Base-by-base conservation (phyloP, 2,329 filamentous ascomycete species). In the Teratosphaeria epicoccoides region DNA sequence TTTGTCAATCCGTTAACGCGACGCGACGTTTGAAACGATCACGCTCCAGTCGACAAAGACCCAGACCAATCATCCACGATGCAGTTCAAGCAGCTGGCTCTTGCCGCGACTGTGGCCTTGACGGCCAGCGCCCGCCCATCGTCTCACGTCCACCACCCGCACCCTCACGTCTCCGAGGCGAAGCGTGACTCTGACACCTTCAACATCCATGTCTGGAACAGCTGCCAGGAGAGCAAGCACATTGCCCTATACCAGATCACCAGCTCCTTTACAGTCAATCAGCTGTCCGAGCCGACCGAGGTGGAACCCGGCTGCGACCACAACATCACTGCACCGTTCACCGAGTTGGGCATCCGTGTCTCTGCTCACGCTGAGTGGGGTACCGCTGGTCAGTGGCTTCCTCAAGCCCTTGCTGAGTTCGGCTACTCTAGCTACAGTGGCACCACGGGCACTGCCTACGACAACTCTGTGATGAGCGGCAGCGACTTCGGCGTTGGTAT, bases 191-290 rank as follows among this genome's bases (percentile, higher is more conserved):
- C 40, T 52, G 45, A 62, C 28, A 60, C 57, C 24, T 63, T 63
- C 61, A 57, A 59, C 23, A 49, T 65, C 46, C 53, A 59, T 44
- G 54, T 64, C 51, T 52, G 49, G 40, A 65, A 65, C 58, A 57
- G 62, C 37, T 65, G 62, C 53, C 45, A 50, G 5, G 58, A 49
- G 40, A 47, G 51, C 28, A 63, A 64, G 44, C 46, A 55, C 46
- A 53, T 65, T 53, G 62, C 51, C n/a, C 55, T 65, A 46, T 65
- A 63, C 56, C 54, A 60, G 46, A 54, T 65, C 55, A 57, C 56
- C 23, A 9, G 44, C 47, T 44, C 29, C 47, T 64, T 61, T 52
- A 20, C 55, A 12, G 60, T 65, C 59, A 28, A 57, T 45, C 43
- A 61, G 22, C 58, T 52, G 51, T 58, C 55, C 40, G 46, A 49